Evolutionary conservation across 2,329 filamentous ascomycete genomes (phyloP), one percentile per base, ranked within the genome.

Genomic region (Fusarium irregulare): DNA sequence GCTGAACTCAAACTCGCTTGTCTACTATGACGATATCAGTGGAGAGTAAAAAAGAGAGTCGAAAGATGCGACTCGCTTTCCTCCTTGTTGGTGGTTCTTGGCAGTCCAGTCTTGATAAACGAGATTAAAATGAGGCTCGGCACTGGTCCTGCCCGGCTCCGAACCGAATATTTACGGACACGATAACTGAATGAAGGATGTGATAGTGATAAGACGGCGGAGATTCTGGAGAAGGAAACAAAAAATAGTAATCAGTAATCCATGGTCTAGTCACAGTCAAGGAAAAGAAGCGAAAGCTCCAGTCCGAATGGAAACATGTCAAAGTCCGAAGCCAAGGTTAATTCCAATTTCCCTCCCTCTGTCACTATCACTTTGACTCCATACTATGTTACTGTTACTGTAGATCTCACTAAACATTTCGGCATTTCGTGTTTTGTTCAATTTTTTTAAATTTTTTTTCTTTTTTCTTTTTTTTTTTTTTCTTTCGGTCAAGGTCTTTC

Each of bases 101-200:
- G 62, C 63, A 40, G 49, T 51, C 13, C 61, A 40, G 48, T 51
- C 13, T 66, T 67, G 63, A 54, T 64, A 62, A 61, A 66, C 62
- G 64, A 67, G 56, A 62, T 62, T 59, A 64, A 23, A 32, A 28
- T 37, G 37, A 44, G 32, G 62, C 56, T 62, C 45, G 62, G 56
- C 40, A 46, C 16, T 55, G 40, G 40, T 20, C 13, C 37, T 49
- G 60, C 66, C 32, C 65, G 44, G 58, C 57, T 54, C 56, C 44
- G 61, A 69, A 42, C 67, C 67, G 64, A 70, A 68, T 28, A 60
- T 54, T 71, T 41, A 55, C 67, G 67, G 66, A 48, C 49, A 32
- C 28, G 23, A 61, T 51, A 30, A 56, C 41, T 60, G 30, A 21
- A 51, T 53, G 14, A 16, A 32, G 10, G 28, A 37, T 50, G 58